Base-by-base conservation (phyloP, 208 protist species). In the Willaertia magna region DNA sequence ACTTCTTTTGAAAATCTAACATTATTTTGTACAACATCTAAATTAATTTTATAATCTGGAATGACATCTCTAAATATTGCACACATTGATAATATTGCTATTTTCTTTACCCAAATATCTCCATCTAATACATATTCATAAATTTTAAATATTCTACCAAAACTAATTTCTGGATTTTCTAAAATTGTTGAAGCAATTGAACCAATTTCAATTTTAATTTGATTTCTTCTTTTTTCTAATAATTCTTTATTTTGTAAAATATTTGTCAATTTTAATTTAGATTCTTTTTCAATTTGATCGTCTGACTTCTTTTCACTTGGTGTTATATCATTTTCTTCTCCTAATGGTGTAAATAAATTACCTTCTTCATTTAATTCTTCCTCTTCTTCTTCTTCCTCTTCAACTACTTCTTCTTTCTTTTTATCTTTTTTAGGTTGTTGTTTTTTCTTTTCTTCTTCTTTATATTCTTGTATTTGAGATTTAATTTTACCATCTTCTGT, bases 321-420 rank as follows among this genome's bases (percentile, higher is more conserved):
- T 12, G 43, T 75, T 87, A 42, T 26, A 1, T 87, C 83, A 42
- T 67, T 34, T 86, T 84, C 39, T 75, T 84, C 49, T n/a, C 86
- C 83, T 34, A 86, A 40, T 86, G n/a, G 26, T 34, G 22, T n/a
- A 51, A 86, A 6, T 1, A 55, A 26, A 9, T 16, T 34, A n/a
- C 86, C 83, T 11, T 86, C 85, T 86, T 83, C 48, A 51, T 87
- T 78, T 42, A 75, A 11, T 86, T 84, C 75, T 84, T 86, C 85
- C 16, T 85, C 30, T 86, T 84, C 47, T 6, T 74, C 85, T 2
- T 42, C 20, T 42, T 87, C 49, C 14, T 84, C 22, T n/a, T 87
- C 83, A 75, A 42, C 75, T 34, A 86, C 9, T 84, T 87, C 85
- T 1, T 86, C 39, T 9, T 87, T 78, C 83, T 87, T 59, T 39